phyloP scores from a whole-genome alignment of 2,329 filamentous ascomycete species.

The Fusarium sp. region DNA sequence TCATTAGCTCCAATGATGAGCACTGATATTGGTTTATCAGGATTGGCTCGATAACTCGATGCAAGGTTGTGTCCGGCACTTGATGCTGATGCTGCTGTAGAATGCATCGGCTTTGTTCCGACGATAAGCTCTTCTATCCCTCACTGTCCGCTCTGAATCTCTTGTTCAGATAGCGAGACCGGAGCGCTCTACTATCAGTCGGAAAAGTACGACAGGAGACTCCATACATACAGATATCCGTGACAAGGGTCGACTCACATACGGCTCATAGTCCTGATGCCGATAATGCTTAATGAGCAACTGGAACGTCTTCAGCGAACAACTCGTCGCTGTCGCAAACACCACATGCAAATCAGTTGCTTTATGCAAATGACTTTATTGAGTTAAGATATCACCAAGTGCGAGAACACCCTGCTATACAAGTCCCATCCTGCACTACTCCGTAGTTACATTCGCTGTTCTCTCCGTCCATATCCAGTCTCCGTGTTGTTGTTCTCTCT shows the following conservation, averaged over 20 bases:
- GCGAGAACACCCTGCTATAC: neutral
- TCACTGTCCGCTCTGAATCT: neutral
- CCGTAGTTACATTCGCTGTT: neutral
- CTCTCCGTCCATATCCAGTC: neutral
- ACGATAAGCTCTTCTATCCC: constrained; percentile 7
- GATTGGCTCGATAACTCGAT: constrained; percentile 36
- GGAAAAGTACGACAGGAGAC: neutral
- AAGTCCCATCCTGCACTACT: neutral
- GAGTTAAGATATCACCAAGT: neutral
- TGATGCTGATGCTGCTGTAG: neutral
- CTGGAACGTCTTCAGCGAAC: neutral
- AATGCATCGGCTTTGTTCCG: constrained; percentile 4
- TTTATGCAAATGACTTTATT: neutral
- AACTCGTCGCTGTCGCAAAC: neutral
- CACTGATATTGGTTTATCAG: constrained; percentile 15
- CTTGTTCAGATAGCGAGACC: neutral
- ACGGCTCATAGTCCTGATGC: neutral
- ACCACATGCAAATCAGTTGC: neutral
- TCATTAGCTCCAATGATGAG: constrained; percentile 42
- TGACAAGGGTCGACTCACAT: neutral
- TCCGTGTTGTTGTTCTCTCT: neutral
- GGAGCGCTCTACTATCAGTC: neutral
- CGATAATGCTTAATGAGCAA: neutral
- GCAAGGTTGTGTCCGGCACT: neutral
- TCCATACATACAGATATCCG: neutral